These are phyloP conservation scores for Chaetothyriales sp. DNA, from an alignment of 2,329 filamentous ascomycete species.

Conservation along the genomic window DNA sequence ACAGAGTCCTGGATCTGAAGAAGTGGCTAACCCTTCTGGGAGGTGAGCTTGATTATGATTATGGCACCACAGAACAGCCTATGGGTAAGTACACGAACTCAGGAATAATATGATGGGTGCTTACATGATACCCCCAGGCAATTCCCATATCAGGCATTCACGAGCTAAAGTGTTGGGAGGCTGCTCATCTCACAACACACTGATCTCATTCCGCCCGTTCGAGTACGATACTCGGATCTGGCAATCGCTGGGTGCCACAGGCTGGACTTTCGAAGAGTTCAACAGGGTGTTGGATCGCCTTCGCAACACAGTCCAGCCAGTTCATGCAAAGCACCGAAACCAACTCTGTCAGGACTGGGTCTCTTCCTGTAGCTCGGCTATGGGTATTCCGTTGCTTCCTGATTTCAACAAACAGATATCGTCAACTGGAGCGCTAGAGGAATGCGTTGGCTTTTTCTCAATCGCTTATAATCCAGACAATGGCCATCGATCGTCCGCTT, in stretches of 20 bases:
- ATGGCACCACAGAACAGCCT: constrained; percentile 77
- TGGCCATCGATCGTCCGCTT: constrained; percentile 69
- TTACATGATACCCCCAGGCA: constrained; percentile 41
- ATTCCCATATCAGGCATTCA: constrained; percentile 83
- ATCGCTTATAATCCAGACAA: constrained; percentile 85
- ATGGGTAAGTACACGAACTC: constrained; percentile 39
- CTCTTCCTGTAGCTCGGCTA: constrained; percentile 59
- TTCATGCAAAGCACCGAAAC: constrained; percentile 73
- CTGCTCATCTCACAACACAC: constrained; percentile 85
- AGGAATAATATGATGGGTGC: background rate
- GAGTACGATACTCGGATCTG: constrained; percentile 77
- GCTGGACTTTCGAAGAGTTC: constrained; percentile 78
- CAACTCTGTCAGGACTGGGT: constrained; percentile 89
- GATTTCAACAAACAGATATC: constrained; percentile 82
- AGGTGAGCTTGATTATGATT: constrained; percentile 82
- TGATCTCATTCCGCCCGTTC: constrained; percentile 86
- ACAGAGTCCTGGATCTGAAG: constrained; percentile 71
- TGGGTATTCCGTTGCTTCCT: constrained; percentile 65
- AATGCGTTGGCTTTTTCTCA: constrained; percentile 79
- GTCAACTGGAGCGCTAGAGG: constrained; percentile 54
- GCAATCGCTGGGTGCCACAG: constrained; percentile 67
- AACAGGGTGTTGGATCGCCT: constrained; percentile 70
- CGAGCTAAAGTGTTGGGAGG: constrained; percentile 84
- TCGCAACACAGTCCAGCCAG: constrained; percentile 79
- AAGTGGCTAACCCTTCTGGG: constrained; percentile 77